Conservation (phyloP, 108 stramenopile genomes). For the Nannochloropsis oceanica region DNA sequence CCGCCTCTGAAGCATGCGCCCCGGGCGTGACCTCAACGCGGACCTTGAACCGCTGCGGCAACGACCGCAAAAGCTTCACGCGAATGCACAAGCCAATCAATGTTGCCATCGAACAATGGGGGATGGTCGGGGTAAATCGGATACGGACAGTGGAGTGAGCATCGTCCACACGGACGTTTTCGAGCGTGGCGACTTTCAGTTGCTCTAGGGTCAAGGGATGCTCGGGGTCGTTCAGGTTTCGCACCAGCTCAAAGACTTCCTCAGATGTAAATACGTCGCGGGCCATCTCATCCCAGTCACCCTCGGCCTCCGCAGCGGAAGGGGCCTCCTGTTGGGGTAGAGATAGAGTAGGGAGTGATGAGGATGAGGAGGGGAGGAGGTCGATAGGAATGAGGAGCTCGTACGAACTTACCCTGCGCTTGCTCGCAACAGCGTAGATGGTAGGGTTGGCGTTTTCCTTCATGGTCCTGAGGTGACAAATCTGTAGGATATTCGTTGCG, state of each 20-base stretch:
- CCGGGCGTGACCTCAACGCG: constrained; percentile 72
- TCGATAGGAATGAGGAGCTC: not conserved
- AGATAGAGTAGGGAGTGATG: not conserved
- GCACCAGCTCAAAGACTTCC: constrained; percentile 88
- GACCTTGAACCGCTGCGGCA: constrained; percentile 73
- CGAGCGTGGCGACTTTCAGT: constrained; percentile 71
- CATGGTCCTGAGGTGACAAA: not conserved
- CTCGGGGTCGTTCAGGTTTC: constrained; percentile 95
- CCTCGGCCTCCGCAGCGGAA: not conserved
- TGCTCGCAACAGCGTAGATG: constrained; percentile 10
- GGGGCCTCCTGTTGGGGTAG: not conserved
- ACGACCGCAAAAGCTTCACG: constrained; percentile 79
- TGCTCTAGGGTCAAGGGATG: constrained; percentile 93
- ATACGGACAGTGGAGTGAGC: constrained; percentile 2
- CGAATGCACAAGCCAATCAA: constrained; percentile 86
- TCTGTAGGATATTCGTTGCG: not conserved
- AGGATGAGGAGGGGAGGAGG: not conserved
- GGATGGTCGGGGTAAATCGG: constrained; percentile 63
- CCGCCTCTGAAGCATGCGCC: constrained; percentile 83
- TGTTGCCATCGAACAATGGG: constrained; percentile 99
- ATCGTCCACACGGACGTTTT: constrained; percentile 25
- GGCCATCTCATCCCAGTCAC: constrained; percentile 15
- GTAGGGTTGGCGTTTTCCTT: constrained; percentile 36
- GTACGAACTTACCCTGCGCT: not conserved
- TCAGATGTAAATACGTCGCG: constrained; percentile 41